Evolutionary conservation across 306 rosid species (phyloP).

Genomic region (Trifolium subterraneum): DNA sequence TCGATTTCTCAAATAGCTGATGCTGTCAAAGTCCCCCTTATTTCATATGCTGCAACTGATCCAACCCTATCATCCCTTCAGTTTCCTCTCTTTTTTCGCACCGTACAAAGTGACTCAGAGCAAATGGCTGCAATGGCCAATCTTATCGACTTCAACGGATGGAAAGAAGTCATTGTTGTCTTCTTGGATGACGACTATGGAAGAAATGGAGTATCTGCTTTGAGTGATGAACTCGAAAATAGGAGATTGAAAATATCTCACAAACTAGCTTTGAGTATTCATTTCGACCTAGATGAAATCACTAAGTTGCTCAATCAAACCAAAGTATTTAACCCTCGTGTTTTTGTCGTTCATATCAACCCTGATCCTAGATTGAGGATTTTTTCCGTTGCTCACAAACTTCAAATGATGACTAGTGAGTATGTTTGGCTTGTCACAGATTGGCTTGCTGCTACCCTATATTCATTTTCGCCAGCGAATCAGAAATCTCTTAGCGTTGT

Average conservation of each 20-base stretch:
- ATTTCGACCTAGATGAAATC: slow-evolving; percentile 57
- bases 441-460: slow-evolving; percentile 82
- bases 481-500: slow-evolving; percentile 54
- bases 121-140: slow-evolving; percentile 91
- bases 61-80: slow-evolving; percentile 90
- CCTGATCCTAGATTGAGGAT: slow-evolving; percentile 75
- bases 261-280: slow-evolving; percentile 67
- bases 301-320: slow-evolving; percentile 64
- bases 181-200: slow-evolving; percentile 87
- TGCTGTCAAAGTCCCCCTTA: slow-evolving; percentile 83
- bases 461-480: slow-evolving; percentile 57
- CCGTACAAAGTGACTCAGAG: slow-evolving; percentile 66
- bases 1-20: slow-evolving; percentile 77
- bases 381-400: slow-evolving; percentile 66
- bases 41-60: slow-evolving; percentile 93
- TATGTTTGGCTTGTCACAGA: slow-evolving; percentile 92
- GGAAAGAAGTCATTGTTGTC: slow-evolving; percentile 84
- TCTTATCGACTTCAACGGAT: slow-evolving; percentile 67
- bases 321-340: slow-evolving; percentile 74
- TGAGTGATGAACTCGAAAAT: slow-evolving; percentile 73
- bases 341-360: slow-evolving; percentile 80
- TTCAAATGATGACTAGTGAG: slow-evolving; percentile 73
- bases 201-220: slow-evolving; percentile 77
- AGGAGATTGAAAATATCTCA: slow-evolving; percentile 58
- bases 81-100: slow-evolving; percentile 83